Percentiles rank a stretch among this genome's conserved stretches.
These are phyloP conservation scores for Annulohypoxylon bovei DNA, from an alignment of 495 filamentous ascomycete species.

Conservation along the genomic window DNA sequence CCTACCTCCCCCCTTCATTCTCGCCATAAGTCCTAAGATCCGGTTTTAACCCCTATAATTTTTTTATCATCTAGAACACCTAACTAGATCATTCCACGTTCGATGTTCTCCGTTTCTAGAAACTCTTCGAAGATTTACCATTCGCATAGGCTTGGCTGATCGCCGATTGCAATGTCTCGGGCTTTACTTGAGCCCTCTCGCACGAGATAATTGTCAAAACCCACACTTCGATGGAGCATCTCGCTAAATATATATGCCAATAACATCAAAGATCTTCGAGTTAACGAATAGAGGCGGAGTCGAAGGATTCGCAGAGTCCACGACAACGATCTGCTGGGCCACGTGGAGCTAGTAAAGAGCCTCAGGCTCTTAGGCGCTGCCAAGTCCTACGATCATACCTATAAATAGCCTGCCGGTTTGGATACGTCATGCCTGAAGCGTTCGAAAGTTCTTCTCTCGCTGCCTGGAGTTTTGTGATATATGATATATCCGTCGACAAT, in stretches of 20 bases:
- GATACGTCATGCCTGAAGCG: neutral
- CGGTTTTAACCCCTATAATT: neutral
- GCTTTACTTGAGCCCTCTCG: neutral
- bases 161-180: neutral
- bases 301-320: neutral
- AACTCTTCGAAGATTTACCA: neutral
- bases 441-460: neutral
- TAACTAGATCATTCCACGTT: neutral
- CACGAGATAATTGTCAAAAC: neutral
- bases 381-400: neutral
- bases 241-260: neutral
- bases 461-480: neutral
- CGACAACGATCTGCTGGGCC: neutral
- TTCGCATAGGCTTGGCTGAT: neutral
- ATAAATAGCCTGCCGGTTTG: neutral
- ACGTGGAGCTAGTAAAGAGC: neutral
- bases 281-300: neutral
- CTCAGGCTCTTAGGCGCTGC: slow-evolving; percentile 2
- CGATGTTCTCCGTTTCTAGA: neutral
- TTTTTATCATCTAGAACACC: too few species aligned
- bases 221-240: neutral
- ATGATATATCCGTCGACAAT: neutral
- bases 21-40: neutral
- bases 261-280: neutral
- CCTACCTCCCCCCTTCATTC: neutral